Conservation (phyloP, 2,329 filamentous ascomycete species). For the Stachybotrys elegans region DNA sequence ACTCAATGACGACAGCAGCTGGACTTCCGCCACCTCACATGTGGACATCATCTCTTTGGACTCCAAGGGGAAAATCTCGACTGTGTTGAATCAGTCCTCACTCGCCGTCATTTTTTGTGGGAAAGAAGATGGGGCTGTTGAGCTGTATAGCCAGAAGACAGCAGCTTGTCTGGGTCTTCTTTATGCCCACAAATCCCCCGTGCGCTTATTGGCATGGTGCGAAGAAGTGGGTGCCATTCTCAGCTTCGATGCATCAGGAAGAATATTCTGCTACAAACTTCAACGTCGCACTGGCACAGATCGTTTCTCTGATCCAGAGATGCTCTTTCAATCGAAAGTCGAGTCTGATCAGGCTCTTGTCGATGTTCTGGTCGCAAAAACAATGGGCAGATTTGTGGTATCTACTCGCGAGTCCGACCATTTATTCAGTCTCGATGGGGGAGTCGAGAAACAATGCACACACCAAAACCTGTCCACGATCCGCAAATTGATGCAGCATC, state of each 20-base stretch:
- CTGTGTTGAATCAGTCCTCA: slow-evolving; percentile 18
- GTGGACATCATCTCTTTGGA: slow-evolving; percentile 18
- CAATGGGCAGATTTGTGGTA: slow-evolving; percentile 21
- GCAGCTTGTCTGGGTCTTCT: slow-evolving; percentile 17
- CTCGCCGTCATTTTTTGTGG: slow-evolving; percentile 26
- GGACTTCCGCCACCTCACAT: slow-evolving; percentile 12
- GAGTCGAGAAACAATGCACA: slow-evolving; percentile 12
- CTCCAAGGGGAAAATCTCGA: slow-evolving; percentile 21
- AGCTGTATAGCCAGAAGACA: slow-evolving; percentile 20
- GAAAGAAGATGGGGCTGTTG: slow-evolving; percentile 29
- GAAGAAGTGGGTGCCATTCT: slow-evolving; percentile 16
- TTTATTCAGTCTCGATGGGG: slow-evolving; percentile 20
- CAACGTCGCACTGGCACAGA: slow-evolving; percentile 9
- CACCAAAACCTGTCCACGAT: slow-evolving; percentile 4
- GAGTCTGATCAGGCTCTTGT: slow-evolving; percentile 17
- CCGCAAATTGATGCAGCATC: slow-evolving; percentile 15
- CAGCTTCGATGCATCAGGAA: slow-evolving; percentile 22
- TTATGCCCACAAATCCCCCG: slow-evolving; percentile 21
- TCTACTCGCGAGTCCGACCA: slow-evolving; percentile 25
- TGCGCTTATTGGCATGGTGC: slow-evolving; percentile 23
- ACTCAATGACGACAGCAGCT: slow-evolving; percentile 20
- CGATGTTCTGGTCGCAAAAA: slow-evolving; percentile 19
- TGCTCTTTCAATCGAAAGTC: slow-evolving; percentile 16
- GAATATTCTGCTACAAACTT: slow-evolving; percentile 13
- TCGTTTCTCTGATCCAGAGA: slow-evolving; percentile 5